phyloP scores from a whole-genome alignment of 257 asterid species.

The Henckelia pumila region DNA sequence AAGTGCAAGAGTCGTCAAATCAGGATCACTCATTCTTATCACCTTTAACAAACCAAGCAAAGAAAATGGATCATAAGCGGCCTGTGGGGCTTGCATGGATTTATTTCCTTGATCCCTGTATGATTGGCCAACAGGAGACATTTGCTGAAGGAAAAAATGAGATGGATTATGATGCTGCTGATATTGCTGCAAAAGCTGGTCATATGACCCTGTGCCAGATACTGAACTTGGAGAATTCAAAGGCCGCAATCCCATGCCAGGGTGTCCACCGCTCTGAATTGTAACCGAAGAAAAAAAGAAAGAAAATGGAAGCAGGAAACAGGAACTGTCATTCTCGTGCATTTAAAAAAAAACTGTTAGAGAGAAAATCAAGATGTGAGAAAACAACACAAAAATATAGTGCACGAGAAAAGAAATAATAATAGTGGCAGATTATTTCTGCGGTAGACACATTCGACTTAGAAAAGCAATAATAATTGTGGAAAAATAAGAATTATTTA shows the following conservation, averaged over 20 bases:
- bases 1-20: slow-evolving; percentile 84
- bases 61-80: slow-evolving; percentile 75
- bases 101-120: slow-evolving; percentile 85
- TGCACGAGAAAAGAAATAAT: slow-evolving; percentile 21
- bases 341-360: slow-evolving; percentile 11
- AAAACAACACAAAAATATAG: slow-evolving; percentile 3
- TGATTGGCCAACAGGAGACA: slow-evolving; percentile 79
- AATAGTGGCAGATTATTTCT: neutral
- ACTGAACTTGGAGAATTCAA: slow-evolving; percentile 66
- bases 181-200: slow-evolving; percentile 87
- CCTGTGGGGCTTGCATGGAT: slow-evolving; percentile 57
- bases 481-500: slow-evolving; percentile 6
- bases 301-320: neutral
- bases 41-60: slow-evolving; percentile 88
- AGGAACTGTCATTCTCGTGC: slow-evolving; percentile 4
- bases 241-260: slow-evolving; percentile 74
- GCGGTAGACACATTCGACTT: neutral
- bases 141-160: slow-evolving; percentile 82
- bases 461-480: slow-evolving; percentile 5
- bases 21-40: slow-evolving; percentile 87
- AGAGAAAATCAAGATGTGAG: neutral
- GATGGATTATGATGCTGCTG: slow-evolving; percentile 87
- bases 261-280: slow-evolving; percentile 72
- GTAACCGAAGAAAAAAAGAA: slow-evolving; percentile 18
- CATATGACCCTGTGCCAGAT: slow-evolving; percentile 81